Percentiles rank a stretch among this genome's conserved stretches.
Conservation (phyloP, 2,329 filamentous ascomycete genomes). For the Chaetomiaceae sp. region DNA sequence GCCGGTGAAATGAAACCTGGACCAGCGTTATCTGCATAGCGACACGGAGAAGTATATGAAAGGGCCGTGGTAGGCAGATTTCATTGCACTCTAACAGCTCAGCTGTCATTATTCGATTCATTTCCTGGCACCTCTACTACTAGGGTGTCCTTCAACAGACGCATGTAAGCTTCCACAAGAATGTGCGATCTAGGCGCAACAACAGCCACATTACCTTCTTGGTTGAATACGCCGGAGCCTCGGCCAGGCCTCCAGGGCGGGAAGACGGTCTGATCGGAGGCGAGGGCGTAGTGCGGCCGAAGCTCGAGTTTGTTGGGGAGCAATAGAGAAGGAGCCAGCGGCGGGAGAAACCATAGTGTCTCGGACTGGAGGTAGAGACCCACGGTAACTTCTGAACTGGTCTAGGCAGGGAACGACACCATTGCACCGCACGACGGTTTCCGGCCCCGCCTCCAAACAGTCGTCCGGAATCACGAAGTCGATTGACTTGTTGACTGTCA, state of each 20-base stretch:
- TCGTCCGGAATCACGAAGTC: slow-evolving; percentile 26
- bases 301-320: slow-evolving; percentile 7
- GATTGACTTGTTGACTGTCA: slow-evolving; percentile 19
- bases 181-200: slow-evolving; percentile 25
- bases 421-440: slow-evolving; percentile 13
- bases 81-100: too few species aligned
- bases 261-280: slow-evolving; percentile 22
- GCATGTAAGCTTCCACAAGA: slow-evolving; percentile 27
- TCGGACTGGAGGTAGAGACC: slow-evolving; percentile 26
- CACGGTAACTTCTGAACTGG: slow-evolving; percentile 20
- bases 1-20: too few species aligned
- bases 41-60: too few species aligned
- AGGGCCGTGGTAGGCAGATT: too few species aligned
- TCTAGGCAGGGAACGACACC: slow-evolving; percentile 18
- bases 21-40: too few species aligned
- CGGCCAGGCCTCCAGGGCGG: slow-evolving; percentile 26
- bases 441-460: slow-evolving; percentile 10
- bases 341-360: slow-evolving; percentile 27
- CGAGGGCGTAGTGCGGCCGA: slow-evolving; percentile 22
- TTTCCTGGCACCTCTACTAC: too few species aligned
- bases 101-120: too few species aligned
- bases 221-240: slow-evolving; percentile 19
- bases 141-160: too few species aligned
- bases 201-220: slow-evolving; percentile 11
- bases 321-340: slow-evolving; percentile 18